A percentile compares a stretch with the other conserved stretches of the same genome.
Evolutionary conservation across 2,329 filamentous ascomycete species (phyloP).

Genomic region (Ambrosiella beaveri): DNA sequence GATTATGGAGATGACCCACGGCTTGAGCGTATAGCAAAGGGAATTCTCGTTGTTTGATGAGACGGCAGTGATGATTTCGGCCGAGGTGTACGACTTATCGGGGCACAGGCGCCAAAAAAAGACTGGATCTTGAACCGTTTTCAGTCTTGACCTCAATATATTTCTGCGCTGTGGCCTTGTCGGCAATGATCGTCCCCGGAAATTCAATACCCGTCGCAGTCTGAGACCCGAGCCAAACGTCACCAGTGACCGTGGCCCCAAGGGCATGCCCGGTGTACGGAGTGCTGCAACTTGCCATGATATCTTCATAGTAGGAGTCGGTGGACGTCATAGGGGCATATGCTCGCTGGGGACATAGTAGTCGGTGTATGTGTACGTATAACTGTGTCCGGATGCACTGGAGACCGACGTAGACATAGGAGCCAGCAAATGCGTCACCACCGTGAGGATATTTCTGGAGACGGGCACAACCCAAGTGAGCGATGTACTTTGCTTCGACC

Average conservation of each 20-base stretch:
- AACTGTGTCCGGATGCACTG: too few species aligned
- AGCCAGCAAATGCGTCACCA: too few species aligned
- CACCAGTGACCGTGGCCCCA: not conserved
- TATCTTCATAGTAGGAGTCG: too few species aligned
- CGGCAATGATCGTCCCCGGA: not conserved
- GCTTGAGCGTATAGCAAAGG: not conserved
- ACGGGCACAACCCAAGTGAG: too few species aligned
- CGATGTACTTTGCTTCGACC: too few species aligned
- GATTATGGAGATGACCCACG: slow-evolving; percentile 16
- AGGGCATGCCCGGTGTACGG: too few species aligned
- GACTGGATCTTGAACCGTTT: not conserved
- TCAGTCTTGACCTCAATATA: not conserved
- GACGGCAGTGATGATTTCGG: not conserved
- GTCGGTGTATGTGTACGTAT: too few species aligned
- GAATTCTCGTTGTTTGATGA: not conserved
- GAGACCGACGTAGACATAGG: too few species aligned
- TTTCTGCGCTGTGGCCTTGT: not conserved
- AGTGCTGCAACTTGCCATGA: too few species aligned
- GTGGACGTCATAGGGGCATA: too few species aligned
- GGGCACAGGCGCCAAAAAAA: not conserved
- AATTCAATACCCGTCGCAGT: not conserved
- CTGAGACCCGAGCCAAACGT: not conserved
- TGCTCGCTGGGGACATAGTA: too few species aligned
- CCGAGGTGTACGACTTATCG: not conserved
- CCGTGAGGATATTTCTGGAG: too few species aligned